Conservation (phyloP, 2,329 filamentous ascomycete species). For the Didymella exigua region DNA sequence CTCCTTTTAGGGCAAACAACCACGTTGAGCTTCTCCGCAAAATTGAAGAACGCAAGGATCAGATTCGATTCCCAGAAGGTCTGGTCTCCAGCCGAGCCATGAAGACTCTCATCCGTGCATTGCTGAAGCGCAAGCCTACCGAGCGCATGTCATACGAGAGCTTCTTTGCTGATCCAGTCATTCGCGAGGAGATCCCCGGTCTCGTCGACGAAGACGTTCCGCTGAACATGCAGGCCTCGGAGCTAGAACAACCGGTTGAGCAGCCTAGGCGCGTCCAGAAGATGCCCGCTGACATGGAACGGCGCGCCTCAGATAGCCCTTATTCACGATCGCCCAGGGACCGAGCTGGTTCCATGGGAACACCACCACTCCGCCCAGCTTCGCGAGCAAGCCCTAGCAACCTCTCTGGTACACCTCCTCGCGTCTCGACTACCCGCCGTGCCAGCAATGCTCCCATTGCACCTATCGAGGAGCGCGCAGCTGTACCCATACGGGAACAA, state of each 20-base stretch:
- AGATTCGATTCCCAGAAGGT: conserved; percentile 80
- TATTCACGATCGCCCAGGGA: conserved; percentile 45
- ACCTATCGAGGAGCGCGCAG: conserved; percentile 43
- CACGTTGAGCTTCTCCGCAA: conserved; percentile 92
- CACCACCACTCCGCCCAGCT: conserved; percentile 42
- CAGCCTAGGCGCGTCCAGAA: conserved; percentile 37
- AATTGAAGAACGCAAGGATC: conserved; percentile 87
- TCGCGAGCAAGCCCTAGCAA: conserved; percentile 41
- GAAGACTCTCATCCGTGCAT: conserved; percentile 77
- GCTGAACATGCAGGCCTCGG: conserved; percentile 33
- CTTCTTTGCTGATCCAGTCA: conserved; percentile 78
- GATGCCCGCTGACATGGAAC: conserved; percentile 35
- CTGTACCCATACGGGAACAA: conserved; percentile 40
- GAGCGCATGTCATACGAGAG: conserved; percentile 85
- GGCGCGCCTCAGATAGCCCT: conserved; percentile 34
- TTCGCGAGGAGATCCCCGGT: conserved; percentile 77
- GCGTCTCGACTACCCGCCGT: conserved; percentile 32
- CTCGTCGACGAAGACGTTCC: conserved; percentile 76
- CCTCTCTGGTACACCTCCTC: conserved; percentile 33
- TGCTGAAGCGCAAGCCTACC: conserved; percentile 84
- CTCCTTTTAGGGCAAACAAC: conserved; percentile 90
- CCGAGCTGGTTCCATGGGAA: conserved; percentile 32
- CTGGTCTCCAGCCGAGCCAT: conserved; percentile 73
- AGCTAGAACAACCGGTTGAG: conserved; percentile 33
- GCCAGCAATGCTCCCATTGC: conserved; percentile 43